Evolutionary conservation across 208 protist genomes (phyloP).

Genomic region (Herpetomonas tarakana): DNA sequence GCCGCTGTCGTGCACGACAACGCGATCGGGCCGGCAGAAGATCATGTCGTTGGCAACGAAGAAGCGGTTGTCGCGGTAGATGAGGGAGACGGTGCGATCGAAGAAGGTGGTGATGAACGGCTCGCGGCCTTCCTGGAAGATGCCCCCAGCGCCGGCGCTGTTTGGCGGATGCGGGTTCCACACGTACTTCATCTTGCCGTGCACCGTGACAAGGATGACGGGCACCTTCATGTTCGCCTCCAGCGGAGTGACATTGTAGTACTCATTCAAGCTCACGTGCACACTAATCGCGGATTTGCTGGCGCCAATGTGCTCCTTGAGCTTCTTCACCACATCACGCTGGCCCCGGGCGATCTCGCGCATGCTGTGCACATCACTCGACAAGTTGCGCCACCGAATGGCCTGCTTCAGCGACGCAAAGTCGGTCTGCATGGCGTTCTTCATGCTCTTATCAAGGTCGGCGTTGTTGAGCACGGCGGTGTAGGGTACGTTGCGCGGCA

Average conservation of each 20-base stretch:
- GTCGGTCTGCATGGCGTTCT: slow-evolving; percentile 55
- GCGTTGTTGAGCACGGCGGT: slow-evolving; percentile 42
- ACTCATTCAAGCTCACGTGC: slow-evolving; percentile 50
- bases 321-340: neutral
- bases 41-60: slow-evolving; percentile 82
- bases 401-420: slow-evolving; percentile 30
- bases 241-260: slow-evolving; percentile 67
- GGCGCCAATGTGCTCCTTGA: slow-evolving; percentile 24
- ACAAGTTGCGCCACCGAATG: slow-evolving; percentile 68
- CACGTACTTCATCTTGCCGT: slow-evolving; percentile 65
- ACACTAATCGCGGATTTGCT: slow-evolving; percentile 25
- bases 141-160: slow-evolving; percentile 24
- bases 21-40: slow-evolving; percentile 69
- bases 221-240: slow-evolving; percentile 46
- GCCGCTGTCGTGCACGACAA: slow-evolving; percentile 55
- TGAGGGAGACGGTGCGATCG: slow-evolving; percentile 73
- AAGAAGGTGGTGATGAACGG: slow-evolving; percentile 72
- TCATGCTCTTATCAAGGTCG: slow-evolving; percentile 42
- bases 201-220: slow-evolving; percentile 68
- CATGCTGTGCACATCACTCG: slow-evolving; percentile 34
- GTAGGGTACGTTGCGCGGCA: slow-evolving; percentile 49
- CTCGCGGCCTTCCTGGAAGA: slow-evolving; percentile 27
- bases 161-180: slow-evolving; percentile 48
- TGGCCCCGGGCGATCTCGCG: neutral
- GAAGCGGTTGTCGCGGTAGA: slow-evolving; percentile 20